These are phyloP conservation scores for Neonothopanus nambi DNA, from an alignment of 1,284 basidiomycete species.

Conservation along the genomic window DNA sequence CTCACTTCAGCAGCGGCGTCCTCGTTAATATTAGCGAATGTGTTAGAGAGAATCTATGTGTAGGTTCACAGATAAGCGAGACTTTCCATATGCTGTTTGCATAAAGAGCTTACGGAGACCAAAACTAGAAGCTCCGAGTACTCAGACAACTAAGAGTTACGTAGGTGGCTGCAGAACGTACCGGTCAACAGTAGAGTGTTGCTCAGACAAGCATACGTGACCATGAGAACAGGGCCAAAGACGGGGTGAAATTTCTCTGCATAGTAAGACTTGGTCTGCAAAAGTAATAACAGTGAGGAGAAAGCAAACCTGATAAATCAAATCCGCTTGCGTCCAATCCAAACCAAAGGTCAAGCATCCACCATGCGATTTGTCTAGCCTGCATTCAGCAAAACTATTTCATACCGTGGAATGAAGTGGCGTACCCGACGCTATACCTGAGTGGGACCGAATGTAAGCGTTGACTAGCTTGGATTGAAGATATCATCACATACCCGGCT, in stretches of 20 bases:
- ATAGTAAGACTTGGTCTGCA: neutral
- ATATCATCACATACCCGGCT: constrained; percentile 44
- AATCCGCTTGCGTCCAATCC: constrained; percentile 89
- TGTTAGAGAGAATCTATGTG: constrained; percentile 87
- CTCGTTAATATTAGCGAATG: constrained; percentile 88
- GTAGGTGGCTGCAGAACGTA: constrained; percentile 30
- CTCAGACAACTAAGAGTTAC: neutral
- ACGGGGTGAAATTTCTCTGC: constrained; percentile 75
- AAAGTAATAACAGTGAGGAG: neutral
- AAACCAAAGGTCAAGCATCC: constrained; percentile 89
- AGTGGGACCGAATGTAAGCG: neutral
- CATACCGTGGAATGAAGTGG: neutral
- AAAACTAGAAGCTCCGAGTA: constrained; percentile 52
- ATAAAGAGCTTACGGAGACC: constrained; percentile 60
- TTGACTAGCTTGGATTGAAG: neutral
- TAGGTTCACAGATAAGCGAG: constrained; percentile 15
- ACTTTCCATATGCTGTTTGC: neutral
- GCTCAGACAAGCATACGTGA: constrained; percentile 82
- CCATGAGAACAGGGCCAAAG: constrained; percentile 88
- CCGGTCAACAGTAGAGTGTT: constrained; percentile 85
- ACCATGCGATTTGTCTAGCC: constrained; percentile 62
- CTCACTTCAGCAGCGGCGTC: constrained; percentile 88
- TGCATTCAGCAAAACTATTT: constrained; percentile 4
- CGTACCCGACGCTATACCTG: constrained; percentile 49
- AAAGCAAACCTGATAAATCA: constrained; percentile 60